phyloP scores from a whole-genome alignment of 352 stramenopile genomes.

The Lagenidium giganteum region DNA sequence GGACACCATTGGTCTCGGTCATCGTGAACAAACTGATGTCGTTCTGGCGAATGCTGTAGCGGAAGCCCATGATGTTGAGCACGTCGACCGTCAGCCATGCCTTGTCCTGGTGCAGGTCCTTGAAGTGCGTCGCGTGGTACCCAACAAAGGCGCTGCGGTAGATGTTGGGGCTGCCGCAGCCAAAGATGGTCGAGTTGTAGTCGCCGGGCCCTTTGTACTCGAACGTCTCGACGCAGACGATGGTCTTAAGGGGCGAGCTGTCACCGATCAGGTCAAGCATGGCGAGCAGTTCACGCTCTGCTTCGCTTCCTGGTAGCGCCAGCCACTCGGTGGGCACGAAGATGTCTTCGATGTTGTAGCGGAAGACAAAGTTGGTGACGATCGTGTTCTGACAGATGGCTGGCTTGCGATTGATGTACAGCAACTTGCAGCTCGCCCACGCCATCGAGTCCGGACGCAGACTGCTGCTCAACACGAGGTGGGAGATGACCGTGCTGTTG shows the following conservation, averaged over 20 bases:
- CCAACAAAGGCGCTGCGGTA: slow-evolving; percentile 1
- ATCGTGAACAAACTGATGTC: slow-evolving; percentile 14
- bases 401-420: slow-evolving; percentile 2
- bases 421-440: slow-evolving; percentile 37
- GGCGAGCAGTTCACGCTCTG: slow-evolving; percentile 6
- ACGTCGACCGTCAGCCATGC: slow-evolving; percentile 9
- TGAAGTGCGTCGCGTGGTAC: slow-evolving; percentile 1
- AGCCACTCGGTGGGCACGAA: slow-evolving; percentile 17
- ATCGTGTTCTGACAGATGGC: slow-evolving; percentile 2
- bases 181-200: slow-evolving; percentile 7
- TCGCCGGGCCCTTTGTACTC: slow-evolving; percentile 2
- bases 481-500: slow-evolving; percentile 3
- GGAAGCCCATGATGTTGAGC: slow-evolving; percentile 6
- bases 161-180: slow-evolving; percentile 9
- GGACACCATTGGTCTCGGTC: slow-evolving; percentile 12
- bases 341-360: slow-evolving; percentile 4
- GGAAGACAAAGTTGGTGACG: slow-evolving; percentile 5
- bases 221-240: slow-evolving; percentile 11
- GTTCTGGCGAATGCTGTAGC: slow-evolving; percentile 10
- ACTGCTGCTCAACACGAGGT: slow-evolving; percentile 30
- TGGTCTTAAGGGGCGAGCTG: neutral
- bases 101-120: slow-evolving; percentile 4
- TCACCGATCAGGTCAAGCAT: slow-evolving; percentile 3
- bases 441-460: slow-evolving; percentile 40
- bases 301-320: slow-evolving; percentile 18